These are phyloP conservation scores for Scopulariopsis brevicaulis DNA, from an alignment of 2,329 filamentous ascomycete genomes.

Conservation along the genomic window DNA sequence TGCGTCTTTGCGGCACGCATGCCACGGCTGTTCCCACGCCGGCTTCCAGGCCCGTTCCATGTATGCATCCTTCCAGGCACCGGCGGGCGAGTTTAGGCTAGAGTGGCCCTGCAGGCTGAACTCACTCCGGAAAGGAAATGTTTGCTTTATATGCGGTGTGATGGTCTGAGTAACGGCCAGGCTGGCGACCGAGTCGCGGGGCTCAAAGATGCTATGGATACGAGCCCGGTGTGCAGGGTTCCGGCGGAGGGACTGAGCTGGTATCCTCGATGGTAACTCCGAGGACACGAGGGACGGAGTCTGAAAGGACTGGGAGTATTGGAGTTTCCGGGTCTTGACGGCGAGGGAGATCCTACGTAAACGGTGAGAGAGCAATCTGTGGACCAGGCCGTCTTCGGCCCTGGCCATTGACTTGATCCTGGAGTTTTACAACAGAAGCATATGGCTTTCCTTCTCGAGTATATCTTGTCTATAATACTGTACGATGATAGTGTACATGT, in stretches of 20 bases:
- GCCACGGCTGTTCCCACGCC: background rate
- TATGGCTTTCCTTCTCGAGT: background rate
- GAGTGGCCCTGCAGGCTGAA: background rate
- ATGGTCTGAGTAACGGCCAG: background rate
- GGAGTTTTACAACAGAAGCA: background rate
- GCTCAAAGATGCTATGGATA: background rate
- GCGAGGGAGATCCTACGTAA: too few relatives aligned
- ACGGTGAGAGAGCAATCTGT: too few relatives aligned
- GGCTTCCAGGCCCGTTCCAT: conserved; percentile 2
- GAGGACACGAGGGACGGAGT: background rate
- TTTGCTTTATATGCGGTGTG: background rate
- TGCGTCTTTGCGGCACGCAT: background rate
- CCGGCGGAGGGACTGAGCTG: background rate
- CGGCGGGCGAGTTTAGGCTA: conserved; percentile 3
- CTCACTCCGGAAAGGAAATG: background rate
- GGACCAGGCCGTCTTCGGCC: too few relatives aligned
- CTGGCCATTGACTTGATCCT: background rate
- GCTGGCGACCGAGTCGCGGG: background rate
- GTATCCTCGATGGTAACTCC: background rate
- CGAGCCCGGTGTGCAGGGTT: background rate
- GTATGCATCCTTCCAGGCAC: conserved; percentile 1
- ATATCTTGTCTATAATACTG: background rate
- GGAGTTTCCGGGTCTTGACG: background rate
- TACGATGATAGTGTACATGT: background rate
- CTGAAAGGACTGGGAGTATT: background rate